Conservation (phyloP, 1,139 yeast genomes). For the Candida buenavistaensis region DNA sequence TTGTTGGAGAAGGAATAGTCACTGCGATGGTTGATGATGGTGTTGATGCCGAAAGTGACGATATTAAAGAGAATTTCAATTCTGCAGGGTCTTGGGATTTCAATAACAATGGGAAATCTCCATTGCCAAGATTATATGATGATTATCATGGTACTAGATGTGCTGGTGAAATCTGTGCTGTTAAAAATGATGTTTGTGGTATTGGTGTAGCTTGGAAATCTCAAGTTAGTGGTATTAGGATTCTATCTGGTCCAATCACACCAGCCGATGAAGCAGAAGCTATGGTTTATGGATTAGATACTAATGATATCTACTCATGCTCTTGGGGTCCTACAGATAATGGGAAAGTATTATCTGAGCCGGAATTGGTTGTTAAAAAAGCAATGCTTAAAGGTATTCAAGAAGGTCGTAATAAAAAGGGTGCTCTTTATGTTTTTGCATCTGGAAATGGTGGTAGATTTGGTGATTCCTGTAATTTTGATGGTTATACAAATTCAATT, state of each 20-base stretch:
- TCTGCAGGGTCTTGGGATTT: conserved; percentile 87
- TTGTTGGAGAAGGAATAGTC: conserved; percentile 79
- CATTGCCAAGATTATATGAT: conserved; percentile 77
- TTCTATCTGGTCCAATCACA: conserved; percentile 76
- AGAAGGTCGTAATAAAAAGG: conserved; percentile 79
- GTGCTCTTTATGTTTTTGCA: conserved; percentile 92
- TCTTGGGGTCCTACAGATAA: conserved; percentile 99
- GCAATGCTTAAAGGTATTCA: conserved; percentile 85
- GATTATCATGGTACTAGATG: conserved; percentile 98
- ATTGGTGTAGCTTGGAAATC: conserved; percentile 91
- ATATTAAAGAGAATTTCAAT: conserved; percentile 69
- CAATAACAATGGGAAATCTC: conserved; percentile 72
- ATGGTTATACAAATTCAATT: conserved; percentile 95
- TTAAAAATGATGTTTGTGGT: conserved; percentile 86
- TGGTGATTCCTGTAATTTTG: conserved; percentile 93
- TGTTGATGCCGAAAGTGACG: conserved; percentile 74
- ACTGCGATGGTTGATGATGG: conserved; percentile 96
- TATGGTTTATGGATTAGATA: conserved; percentile 72
- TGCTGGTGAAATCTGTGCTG: conserved; percentile 97
- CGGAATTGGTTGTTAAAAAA: conserved; percentile 72
- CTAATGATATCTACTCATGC: conserved; percentile 91
- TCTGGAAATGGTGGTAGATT: conserved; percentile 88
- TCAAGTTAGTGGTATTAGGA: conserved; percentile 86
- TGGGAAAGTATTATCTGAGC: conserved; percentile 83
- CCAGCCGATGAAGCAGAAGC: conserved; percentile 92